phyloP scores from a whole-genome alignment of 805 yeast genomes.

The Candida xiaguanensis region DNA sequence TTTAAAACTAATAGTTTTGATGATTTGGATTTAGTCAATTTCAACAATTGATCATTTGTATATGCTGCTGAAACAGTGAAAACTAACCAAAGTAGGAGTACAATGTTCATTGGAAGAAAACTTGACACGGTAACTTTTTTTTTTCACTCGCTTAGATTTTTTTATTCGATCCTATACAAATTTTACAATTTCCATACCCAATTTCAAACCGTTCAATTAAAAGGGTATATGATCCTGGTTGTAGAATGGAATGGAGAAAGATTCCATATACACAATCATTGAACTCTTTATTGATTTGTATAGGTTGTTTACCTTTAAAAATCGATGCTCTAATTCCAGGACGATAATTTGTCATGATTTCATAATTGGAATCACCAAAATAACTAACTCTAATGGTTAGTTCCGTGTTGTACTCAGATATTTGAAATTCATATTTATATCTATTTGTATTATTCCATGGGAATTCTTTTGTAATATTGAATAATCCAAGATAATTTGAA shows the following conservation, averaged over 20 bases:
- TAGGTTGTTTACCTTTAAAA: constrained; percentile 27
- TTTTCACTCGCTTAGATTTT: constrained; percentile 1
- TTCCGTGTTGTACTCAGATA: constrained; percentile 17
- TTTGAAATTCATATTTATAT: constrained; percentile 26
- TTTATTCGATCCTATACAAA: constrained; percentile 33
- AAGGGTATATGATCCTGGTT: constrained; percentile 33
- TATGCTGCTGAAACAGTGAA: constrained; percentile 19
- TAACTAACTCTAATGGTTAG: constrained; percentile 25
- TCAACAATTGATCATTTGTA: constrained; percentile 19
- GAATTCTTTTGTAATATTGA: constrained; percentile 11
- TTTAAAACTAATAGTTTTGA: constrained; percentile 35
- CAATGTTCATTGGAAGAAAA: constrained; percentile 1
- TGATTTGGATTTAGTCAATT: constrained; percentile 15
- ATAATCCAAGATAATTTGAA: constrained; percentile 8
- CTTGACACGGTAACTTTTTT: constrained; percentile 1
- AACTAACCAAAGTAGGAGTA: constrained; percentile 9
- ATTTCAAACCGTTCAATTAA: constrained; percentile 48
- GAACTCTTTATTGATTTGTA: constrained; percentile 36
- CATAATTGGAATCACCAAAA: constrained; percentile 13
- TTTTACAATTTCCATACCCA: constrained; percentile 37
- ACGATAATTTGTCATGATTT: constrained; percentile 28
- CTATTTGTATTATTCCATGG: constrained; percentile 42
- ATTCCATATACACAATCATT: constrained; percentile 42
- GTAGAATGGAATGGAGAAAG: constrained; percentile 24
- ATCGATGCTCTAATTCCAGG: constrained; percentile 47